Conservation (phyloP, 2,329 filamentous ascomycete species). For the Emericellopsis atlantica region DNA sequence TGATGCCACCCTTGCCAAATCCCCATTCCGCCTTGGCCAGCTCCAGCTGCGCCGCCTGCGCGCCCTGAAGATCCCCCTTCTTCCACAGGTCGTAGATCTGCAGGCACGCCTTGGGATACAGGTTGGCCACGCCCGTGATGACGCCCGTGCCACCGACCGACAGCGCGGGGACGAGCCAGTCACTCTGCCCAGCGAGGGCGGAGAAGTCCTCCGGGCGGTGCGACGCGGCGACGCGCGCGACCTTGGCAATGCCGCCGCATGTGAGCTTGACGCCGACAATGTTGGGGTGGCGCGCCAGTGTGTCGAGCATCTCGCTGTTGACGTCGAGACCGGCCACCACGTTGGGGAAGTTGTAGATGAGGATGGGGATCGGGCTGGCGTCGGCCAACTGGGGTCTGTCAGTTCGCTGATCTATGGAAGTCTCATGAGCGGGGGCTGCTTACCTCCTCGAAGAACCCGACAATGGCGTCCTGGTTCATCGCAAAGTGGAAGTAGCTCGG, state of each 20-base stretch:
- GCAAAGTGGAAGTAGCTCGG: constrained; percentile 61
- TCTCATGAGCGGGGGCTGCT: neutral
- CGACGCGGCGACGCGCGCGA: constrained; percentile 43
- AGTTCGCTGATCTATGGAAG: neutral
- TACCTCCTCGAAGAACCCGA: constrained; percentile 46
- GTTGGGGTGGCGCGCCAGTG: constrained; percentile 44
- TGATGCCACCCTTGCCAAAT: constrained; percentile 45
- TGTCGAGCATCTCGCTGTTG: constrained; percentile 50
- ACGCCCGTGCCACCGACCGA: constrained; percentile 45
- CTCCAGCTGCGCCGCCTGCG: constrained; percentile 33
- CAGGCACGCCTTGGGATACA: constrained; percentile 43
- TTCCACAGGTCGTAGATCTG: constrained; percentile 33
- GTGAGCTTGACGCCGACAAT: constrained; percentile 62
- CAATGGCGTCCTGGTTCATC: constrained; percentile 45
- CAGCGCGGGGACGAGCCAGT: constrained; percentile 54
- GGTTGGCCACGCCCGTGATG: constrained; percentile 51
- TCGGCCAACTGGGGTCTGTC: constrained; percentile 23
- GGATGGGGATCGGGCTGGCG: constrained; percentile 45
- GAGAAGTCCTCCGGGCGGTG: constrained; percentile 43
- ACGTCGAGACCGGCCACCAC: constrained; percentile 56
- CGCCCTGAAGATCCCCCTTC: constrained; percentile 31
- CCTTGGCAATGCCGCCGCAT: constrained; percentile 63
- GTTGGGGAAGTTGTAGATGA: constrained; percentile 64
- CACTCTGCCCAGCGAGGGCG: constrained; percentile 59
- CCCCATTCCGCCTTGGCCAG: constrained; percentile 41